These are phyloP conservation scores for Trametes cubensis DNA, from an alignment of 768 basidiomycete species.

Conservation along the genomic window DNA sequence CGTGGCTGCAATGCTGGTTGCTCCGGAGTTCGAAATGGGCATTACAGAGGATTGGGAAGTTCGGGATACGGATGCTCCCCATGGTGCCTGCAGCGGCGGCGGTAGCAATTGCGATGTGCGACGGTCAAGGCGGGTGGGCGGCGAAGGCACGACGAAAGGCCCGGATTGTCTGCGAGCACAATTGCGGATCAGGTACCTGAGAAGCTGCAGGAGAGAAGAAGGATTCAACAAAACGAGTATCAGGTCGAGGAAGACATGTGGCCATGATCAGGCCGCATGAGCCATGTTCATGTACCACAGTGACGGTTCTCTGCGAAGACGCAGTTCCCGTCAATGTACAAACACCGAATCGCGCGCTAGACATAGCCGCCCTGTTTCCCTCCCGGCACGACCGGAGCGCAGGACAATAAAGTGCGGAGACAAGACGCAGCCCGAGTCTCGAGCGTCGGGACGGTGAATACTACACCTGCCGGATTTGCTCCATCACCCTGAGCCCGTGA, in stretches of 20 bases:
- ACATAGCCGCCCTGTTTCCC: not conserved
- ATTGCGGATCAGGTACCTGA: slow-evolving; percentile 2
- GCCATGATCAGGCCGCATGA: slow-evolving; percentile 16
- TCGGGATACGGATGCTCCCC: slow-evolving; percentile 33
- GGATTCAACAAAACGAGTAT: slow-evolving; percentile 15
- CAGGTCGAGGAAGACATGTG: slow-evolving; percentile 12
- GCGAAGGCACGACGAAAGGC: not conserved
- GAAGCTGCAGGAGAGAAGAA: slow-evolving; percentile 9
- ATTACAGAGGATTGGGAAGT: slow-evolving; percentile 29
- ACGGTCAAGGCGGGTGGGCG: not conserved
- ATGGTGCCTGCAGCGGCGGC: slow-evolving; percentile 4
- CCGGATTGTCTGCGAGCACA: not conserved
- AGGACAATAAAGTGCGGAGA: slow-evolving; percentile 12
- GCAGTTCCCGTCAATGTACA: not conserved
- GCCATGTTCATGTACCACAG: slow-evolving; percentile 18
- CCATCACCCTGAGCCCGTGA: slow-evolving; percentile 10
- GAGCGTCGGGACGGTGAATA: not conserved
- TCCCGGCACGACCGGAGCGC: slow-evolving; percentile 7
- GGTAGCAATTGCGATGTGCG: not conserved
- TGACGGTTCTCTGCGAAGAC: slow-evolving; percentile 14
- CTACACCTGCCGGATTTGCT: slow-evolving; percentile 18
- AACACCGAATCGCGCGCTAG: slow-evolving; percentile 11
- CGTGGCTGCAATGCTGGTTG: slow-evolving; percentile 31
- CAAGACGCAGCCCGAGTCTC: slow-evolving; percentile 7
- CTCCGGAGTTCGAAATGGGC: slow-evolving; percentile 31